Evolutionary conservation across 2,329 filamentous ascomycete species (phyloP), one percentile per base, ranked within the genome.

Genomic region (Botrytis deweyae): DNA sequence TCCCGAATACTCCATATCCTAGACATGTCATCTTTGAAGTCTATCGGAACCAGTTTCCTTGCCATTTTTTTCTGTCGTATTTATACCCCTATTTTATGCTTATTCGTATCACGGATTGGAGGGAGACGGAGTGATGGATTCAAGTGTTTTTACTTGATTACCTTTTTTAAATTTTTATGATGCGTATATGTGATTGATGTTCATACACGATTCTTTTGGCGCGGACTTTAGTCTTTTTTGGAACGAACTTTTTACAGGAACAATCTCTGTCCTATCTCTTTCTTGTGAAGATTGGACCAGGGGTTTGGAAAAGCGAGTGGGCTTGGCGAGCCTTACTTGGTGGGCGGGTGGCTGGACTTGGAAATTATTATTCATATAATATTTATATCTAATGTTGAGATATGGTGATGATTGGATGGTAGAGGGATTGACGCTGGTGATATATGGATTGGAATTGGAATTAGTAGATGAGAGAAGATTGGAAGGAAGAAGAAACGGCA

Each of bases 161-260:
- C 38, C 58, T 66, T 64, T 49, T 25, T 38, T 49, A 29, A n/a
- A 3, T 33, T 72, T 59, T 72, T 61, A 72, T 42, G 71, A 68
- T 49, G 59, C 22, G 44, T 68, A 59, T 40, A 68, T 59, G 40
- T 68, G 63, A 72, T 66, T 72, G 71, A 72, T 68, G 63, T 49
- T 72, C n/a, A 61, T 72, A 72, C 33, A 69, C 52, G 71, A 72
- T 67, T 72, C 65, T 68, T 68, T 52, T 69, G 52, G 63, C 71
- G 67, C 33, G 22, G 63, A 38, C 22, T 12, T 29, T 18, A 58
- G n/a, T 58, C n/a, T 29, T 29, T 18, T 29, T 71, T 65, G 40
- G 18, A 65, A 29, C 64, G 52, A 42, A 20, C 6, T 18, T 36
- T 12, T 29, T 58, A 16, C 29, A 22, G 12, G 49, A 10, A 58